Base-by-base conservation (phyloP, 1,139 yeast species). In the Saccharomyces hybrid region DNA sequence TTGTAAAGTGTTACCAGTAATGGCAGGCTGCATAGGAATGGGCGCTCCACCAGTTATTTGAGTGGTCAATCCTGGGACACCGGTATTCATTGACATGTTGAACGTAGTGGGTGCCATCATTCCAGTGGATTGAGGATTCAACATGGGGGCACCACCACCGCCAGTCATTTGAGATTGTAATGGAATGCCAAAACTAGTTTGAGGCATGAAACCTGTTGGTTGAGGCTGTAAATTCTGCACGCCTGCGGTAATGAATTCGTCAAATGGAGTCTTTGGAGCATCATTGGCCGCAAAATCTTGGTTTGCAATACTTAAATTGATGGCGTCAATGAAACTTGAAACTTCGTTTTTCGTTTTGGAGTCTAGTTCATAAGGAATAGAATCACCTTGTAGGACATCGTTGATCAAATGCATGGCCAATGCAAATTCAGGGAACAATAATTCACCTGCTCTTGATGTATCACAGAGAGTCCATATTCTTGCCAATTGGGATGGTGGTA, bases 371-470 rank as follows among this genome's bases (percentile, higher is more conserved):
- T 77, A 76, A 1, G 99, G 98, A 55, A 91, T 75, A 1, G 85
- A 75, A 55, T 85, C 88, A 26, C 97, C 96, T 63, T 83, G 82
- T 62, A 88, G 76, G 0, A 86, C 86, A 67, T 82, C 72, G 61
- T 88, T 87, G 67, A 97, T 90, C 61, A 93, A 77, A 69, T 89
- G 95, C 77, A 93, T 83, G 16, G 97, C 95, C 63, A 91, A 77
- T 11, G 96, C 96, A 75, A 93, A 93, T 69, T 93, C 98, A 0
- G 99, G 99, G 66, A 91, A 93, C 59, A 93, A 73, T 57, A 93
- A 78, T 49, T 83, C 79, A 1, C 98, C 98, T 3, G 95, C 84
- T 64, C 83, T 86, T 63, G 85, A 87, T 2, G 96, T 86, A 67
- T 93, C 99, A 26, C 96, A 80, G 60, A 93, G 75, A 34, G 87